phyloP scores from a whole-genome alignment of 1,284 basidiomycete genomes.

The Ustilago shanxiensis region DNA sequence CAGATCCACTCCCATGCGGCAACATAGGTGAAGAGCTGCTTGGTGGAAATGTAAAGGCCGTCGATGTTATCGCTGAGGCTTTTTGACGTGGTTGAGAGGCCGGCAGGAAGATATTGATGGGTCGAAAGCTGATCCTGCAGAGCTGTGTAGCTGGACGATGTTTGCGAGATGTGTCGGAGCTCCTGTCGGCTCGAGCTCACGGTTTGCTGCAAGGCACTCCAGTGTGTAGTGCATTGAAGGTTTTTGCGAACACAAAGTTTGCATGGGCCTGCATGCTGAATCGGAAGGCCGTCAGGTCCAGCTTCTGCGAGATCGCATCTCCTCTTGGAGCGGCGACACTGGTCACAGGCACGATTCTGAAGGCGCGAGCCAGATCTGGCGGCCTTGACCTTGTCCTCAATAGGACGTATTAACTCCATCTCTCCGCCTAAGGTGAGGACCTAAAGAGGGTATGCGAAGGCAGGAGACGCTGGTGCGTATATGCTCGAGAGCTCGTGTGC shows the following conservation, averaged over 20 bases:
- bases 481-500: background rate
- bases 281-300: slow-evolving; percentile 37
- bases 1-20: slow-evolving; percentile 47
- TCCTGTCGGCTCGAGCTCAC: slow-evolving; percentile 50
- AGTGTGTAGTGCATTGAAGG: slow-evolving; percentile 47
- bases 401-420: slow-evolving; percentile 36
- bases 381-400: slow-evolving; percentile 41
- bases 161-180: slow-evolving; percentile 48
- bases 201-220: slow-evolving; percentile 44
- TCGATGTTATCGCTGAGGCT: slow-evolving; percentile 38
- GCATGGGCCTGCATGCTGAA: slow-evolving; percentile 40
- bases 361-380: slow-evolving; percentile 45
- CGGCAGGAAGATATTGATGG: slow-evolving; percentile 30
- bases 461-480: background rate
- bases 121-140: slow-evolving; percentile 47
- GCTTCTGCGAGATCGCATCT: slow-evolving; percentile 48
- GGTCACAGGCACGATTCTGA: slow-evolving; percentile 52
- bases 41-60: slow-evolving; percentile 44
- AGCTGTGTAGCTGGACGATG: slow-evolving; percentile 38
- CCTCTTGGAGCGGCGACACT: slow-evolving; percentile 49
- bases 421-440: background rate
- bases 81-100: slow-evolving; percentile 33
- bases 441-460: background rate
- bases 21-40: slow-evolving; percentile 44
- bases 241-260: slow-evolving; percentile 52